Evolutionary conservation across 768 basidiomycete genomes (phyloP), one percentile per base, ranked within the genome.

Genomic region (Basidioascus undulatus): DNA sequence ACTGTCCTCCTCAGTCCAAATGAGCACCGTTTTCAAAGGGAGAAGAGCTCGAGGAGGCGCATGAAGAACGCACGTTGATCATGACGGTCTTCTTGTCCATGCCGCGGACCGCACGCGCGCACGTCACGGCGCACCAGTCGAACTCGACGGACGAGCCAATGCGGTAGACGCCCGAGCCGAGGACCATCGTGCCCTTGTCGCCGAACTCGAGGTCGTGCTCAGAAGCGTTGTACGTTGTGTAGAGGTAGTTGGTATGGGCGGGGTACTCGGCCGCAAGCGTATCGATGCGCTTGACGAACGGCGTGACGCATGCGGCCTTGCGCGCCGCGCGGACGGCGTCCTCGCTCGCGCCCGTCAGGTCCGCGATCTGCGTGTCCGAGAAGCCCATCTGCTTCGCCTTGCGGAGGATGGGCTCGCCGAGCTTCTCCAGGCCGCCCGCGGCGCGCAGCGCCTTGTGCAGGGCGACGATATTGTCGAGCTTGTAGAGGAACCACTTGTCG

Each of bases 71-170:
- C n/a, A n/a, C n/a, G 66, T 98, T 98, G 68, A 98, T 69, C 89
- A 96, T 96, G 63, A 98, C 74, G 33, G 92, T 94, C 61, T 74
- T 74, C 55, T 79, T 76, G 57, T 87, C 86, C 70, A 84, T 80
- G 48, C 78, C 72, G 52, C 86, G 69, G 41, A 98, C 70, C 56
- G 78, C 78, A 45, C 92, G 68, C 12, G 86, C 84, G 57, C 87
- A 96, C 1, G 89, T 94, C 31, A 98, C 92, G n/a, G 92, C 89
- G 57, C 92, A 98, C 92, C 92, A 98, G 58, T 98, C 92, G 57
- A 98, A 98, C 65, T 98, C 92, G 55, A 98, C 92, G 48, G 81
- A 86, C 59, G 79, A 83, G 35, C 92, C 92, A 50, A 98, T 96
- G 44, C 92, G 76, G 62, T 98, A 96, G 18, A 98, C 92, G 51